Conservation (phyloP, 2,329 filamentous ascomycete species). For the Xylaria sp. region DNA sequence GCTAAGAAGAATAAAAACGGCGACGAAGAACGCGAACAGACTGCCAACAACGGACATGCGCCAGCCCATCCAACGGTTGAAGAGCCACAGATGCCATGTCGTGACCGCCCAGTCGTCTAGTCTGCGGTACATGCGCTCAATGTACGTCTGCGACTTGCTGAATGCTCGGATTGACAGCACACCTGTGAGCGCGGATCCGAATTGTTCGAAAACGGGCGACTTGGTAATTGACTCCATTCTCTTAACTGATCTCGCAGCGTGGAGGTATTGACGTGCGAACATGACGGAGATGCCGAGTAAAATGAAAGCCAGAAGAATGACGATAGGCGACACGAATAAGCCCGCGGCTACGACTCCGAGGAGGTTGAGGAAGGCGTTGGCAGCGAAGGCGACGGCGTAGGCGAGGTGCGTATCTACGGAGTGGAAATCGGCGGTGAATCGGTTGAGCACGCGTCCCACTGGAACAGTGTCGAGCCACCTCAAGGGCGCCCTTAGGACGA, state of each 20-base stretch:
- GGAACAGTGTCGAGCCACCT: slow-evolving; percentile 85
- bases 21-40: slow-evolving; percentile 73
- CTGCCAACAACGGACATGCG: slow-evolving; percentile 77
- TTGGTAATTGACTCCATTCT: slow-evolving; percentile 81
- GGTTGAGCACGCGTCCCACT: slow-evolving; percentile 79
- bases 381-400: slow-evolving; percentile 69
- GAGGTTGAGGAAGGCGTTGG: slow-evolving; percentile 70
- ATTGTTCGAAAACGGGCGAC: slow-evolving; percentile 83
- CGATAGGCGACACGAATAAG: slow-evolving; percentile 73
- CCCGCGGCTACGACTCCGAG: slow-evolving; percentile 74
- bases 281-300: slow-evolving; percentile 68
- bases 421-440: slow-evolving; percentile 82
- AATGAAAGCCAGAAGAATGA: slow-evolving; percentile 70
- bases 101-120: slow-evolving; percentile 76
- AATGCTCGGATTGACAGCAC: slow-evolving; percentile 82
- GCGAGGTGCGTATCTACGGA: slow-evolving; percentile 76
- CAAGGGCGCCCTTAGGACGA: slow-evolving; percentile 77
- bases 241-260: slow-evolving; percentile 79
- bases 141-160: slow-evolving; percentile 73
- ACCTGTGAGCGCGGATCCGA: slow-evolving; percentile 77
- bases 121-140: slow-evolving; percentile 74
- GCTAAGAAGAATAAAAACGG: slow-evolving; percentile 70
- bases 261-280: slow-evolving; percentile 71
- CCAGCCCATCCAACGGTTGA: slow-evolving; percentile 82
- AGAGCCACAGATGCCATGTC: slow-evolving; percentile 75